Evolutionary conservation across 2,329 filamentous ascomycete species (phyloP).

Genomic region (Alternaria consortialis): DNA sequence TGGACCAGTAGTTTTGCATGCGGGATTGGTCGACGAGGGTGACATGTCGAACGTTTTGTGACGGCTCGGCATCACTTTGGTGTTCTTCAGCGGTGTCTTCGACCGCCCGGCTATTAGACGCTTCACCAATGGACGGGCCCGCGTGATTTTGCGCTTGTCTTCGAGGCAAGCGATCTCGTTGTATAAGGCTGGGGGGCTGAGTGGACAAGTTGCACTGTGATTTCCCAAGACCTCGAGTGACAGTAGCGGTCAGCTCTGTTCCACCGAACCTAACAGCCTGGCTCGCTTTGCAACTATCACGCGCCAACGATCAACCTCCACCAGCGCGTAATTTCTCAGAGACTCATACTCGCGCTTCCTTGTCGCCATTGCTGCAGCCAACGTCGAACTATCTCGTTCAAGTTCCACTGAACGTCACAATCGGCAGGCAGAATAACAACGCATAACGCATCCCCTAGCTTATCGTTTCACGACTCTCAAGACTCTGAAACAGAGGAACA

Average conservation of each 20-base stretch:
- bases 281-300: not conserved
- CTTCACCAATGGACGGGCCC: constrained; percentile 10
- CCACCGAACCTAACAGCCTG: constrained; percentile 9
- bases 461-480: constrained; percentile 28
- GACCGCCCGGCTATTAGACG: constrained; percentile 12
- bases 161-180: constrained; percentile 6
- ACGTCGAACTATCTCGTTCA: not conserved
- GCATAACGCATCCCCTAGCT: constrained; percentile 24
- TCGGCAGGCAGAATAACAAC: constrained; percentile 15
- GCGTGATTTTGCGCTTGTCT: constrained; percentile 9
- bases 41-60: constrained; percentile 23
- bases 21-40: constrained; percentile 11
- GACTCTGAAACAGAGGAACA: constrained; percentile 35
- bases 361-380: constrained; percentile 3
- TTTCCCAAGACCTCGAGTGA: constrained; percentile 4
- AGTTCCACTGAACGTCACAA: constrained; percentile 5
- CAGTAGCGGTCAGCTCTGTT: constrained; percentile 17
- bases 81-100: constrained; percentile 6
- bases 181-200: constrained; percentile 27
- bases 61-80: constrained; percentile 21
- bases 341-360: constrained; percentile 6
- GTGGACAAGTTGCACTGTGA: constrained; percentile 11
- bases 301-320: constrained; percentile 10
- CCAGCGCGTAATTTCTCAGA: not conserved
- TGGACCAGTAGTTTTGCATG: constrained; percentile 8